A percentile compares a stretch with the other conserved stretches of the same genome.
phyloP scores from a whole-genome alignment of 768 basidiomycete species.

The Rhizopogon salebrosus region DNA sequence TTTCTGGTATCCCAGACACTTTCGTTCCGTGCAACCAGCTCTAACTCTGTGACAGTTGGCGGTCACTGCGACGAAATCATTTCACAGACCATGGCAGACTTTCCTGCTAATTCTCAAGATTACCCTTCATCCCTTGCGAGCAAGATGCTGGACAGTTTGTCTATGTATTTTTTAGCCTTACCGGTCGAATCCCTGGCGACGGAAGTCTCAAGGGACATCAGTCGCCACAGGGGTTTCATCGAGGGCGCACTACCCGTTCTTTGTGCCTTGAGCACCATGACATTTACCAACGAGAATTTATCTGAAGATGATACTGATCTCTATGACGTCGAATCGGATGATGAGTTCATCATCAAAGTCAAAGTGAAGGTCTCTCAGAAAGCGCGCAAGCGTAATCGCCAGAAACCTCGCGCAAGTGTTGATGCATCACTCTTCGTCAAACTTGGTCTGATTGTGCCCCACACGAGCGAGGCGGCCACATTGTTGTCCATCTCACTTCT shows the following conservation, averaged over 20 bases:
- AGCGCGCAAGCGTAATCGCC: constrained; percentile 15
- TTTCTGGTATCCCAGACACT: constrained; percentile 19
- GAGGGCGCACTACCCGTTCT: constrained; percentile 21
- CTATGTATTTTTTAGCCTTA: constrained; percentile 18
- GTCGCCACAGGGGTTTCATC: constrained; percentile 16
- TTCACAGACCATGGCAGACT: constrained; percentile 26
- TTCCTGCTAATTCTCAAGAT: constrained; percentile 22
- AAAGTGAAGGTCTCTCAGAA: constrained; percentile 23
- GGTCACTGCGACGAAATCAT: constrained; percentile 11
- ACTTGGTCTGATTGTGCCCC: constrained; percentile 25
- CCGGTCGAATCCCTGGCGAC: constrained; percentile 13
- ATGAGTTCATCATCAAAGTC: constrained; percentile 5
- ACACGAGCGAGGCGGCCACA: constrained; percentile 13
- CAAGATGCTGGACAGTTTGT: constrained; percentile 21
- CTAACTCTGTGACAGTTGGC: constrained; percentile 10
- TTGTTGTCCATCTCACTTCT: constrained; percentile 13
- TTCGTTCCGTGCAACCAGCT: neutral
- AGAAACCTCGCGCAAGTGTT: constrained; percentile 9
- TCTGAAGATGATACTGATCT: neutral
- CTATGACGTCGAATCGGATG: constrained; percentile 1
- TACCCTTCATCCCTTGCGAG: constrained; percentile 16
- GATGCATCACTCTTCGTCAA: constrained; percentile 26
- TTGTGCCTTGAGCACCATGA: constrained; percentile 8
- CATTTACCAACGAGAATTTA: neutral
- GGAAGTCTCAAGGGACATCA: constrained; percentile 9